Evolutionary conservation across 2,329 filamentous ascomycete species (phyloP).

Genomic region (Clarireedia sp.): DNA sequence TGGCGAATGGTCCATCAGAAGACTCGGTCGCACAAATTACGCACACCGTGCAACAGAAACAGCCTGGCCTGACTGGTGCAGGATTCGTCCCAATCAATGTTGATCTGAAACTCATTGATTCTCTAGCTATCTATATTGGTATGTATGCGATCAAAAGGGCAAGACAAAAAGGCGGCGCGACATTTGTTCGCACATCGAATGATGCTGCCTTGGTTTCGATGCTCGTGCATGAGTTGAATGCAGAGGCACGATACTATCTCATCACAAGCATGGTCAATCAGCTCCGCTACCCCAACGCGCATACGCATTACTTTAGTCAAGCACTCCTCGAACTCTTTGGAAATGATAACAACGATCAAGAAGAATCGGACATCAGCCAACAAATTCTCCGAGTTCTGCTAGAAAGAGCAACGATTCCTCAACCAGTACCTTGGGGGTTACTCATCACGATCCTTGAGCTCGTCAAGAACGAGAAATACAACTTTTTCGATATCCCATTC

Average conservation of each 20-base stretch:
- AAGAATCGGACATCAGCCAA: slow-evolving; percentile 77
- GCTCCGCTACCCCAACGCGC: slow-evolving; percentile 78
- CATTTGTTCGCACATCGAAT: slow-evolving; percentile 56
- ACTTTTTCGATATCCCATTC: slow-evolving; percentile 88
- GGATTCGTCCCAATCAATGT: slow-evolving; percentile 61
- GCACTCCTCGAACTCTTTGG: slow-evolving; percentile 79
- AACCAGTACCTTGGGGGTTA: slow-evolving; percentile 93
- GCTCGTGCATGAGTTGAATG: slow-evolving; percentile 64
- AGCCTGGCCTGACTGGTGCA: slow-evolving; percentile 52
- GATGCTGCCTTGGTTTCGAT: slow-evolving; percentile 68
- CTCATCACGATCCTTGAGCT: slow-evolving; percentile 84
- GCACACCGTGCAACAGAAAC: slow-evolving; percentile 58
- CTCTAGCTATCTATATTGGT: slow-evolving; percentile 76
- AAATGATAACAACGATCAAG: slow-evolving; percentile 61
- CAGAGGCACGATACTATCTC: slow-evolving; percentile 78
- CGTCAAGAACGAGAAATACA: slow-evolving; percentile 81
- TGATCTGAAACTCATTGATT: slow-evolving; percentile 66
- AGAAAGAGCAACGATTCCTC: slow-evolving; percentile 79
- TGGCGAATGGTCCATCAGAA: slow-evolving; percentile 55
- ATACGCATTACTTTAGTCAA: slow-evolving; percentile 90
- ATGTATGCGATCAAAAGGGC: slow-evolving; percentile 58
- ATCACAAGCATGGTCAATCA: slow-evolving; percentile 83
- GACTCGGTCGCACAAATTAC: slow-evolving; percentile 71
- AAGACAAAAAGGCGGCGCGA: slow-evolving; percentile 48
- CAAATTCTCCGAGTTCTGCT: slow-evolving; percentile 84